Evolutionary conservation across 352 stramenopile genomes (phyloP), one percentile per base, ranked within the genome.

Genomic region (Globisporangium iwayamae): DNA sequence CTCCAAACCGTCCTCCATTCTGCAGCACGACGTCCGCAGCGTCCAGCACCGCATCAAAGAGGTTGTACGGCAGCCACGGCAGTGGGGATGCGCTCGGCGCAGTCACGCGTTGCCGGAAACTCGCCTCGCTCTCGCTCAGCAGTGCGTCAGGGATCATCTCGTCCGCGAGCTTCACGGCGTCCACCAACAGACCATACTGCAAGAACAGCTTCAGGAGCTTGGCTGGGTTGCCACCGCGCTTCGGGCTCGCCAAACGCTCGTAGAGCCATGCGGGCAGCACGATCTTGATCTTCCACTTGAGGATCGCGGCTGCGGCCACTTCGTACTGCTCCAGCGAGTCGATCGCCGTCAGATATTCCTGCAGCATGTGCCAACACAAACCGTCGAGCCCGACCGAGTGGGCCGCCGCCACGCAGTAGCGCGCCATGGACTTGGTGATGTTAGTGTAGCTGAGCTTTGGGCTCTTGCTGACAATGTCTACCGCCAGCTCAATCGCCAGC

Each of bases 51-150:
- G 60, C 68, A 53, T 93, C 84, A 20, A 93, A 73, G 2, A 91
- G 65, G 45, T 79, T 89, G 70, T 87, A 91, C 2, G 83, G 82
- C 32, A 93, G 75, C 78, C 78, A 93, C 11, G 81, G 76, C 9
- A 88, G 61, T n/a, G 43, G 43, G 16, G 69, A 64, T 0, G 62
- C 63, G 25, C 46, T 56, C 14, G 68, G 22, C 5, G 60, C 57
- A 32, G 60, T 75, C 22, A 72, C 75, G 16, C 75, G 71, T 54
- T 81, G 70, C 28, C 74, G 71, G 63, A 87, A 82, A 2, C 52
- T 65, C 1, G 32, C 47, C 46, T 76, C 78, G 48, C 75, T 72
- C 20, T 79, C 69, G 8, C 74, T 55, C 8, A 89, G 25, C n/a
- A 81, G 59, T 10, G 75, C 72, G 13, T 72, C 47, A 2, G 76